phyloP scores from a whole-genome alignment of 495 filamentous ascomycete genomes.

The Lasiosphaeria hispida region DNA sequence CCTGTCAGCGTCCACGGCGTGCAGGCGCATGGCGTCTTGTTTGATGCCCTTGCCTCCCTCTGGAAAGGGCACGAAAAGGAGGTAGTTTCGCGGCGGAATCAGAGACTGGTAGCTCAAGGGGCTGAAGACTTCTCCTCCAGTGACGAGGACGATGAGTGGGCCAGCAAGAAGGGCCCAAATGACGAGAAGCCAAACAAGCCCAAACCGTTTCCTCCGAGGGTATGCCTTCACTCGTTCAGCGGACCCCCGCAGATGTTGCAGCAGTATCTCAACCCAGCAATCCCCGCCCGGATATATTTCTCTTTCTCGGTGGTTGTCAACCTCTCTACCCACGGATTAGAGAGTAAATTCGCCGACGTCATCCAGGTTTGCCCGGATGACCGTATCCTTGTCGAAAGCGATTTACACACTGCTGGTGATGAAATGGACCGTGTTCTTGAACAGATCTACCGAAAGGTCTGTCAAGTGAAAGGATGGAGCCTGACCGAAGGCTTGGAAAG shows the following conservation, averaged over 20 bases:
- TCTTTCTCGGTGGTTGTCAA: conserved; percentile 88
- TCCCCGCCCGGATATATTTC: conserved; percentile 79
- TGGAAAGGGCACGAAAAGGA: conserved; percentile 83
- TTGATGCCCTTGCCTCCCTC: conserved; percentile 67
- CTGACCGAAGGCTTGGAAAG: conserved; percentile 67
- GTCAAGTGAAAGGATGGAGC: conserved; percentile 73
- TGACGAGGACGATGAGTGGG: conserved; percentile 36
- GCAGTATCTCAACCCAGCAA: conserved; percentile 71
- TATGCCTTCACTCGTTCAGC: conserved; percentile 93
- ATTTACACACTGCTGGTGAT: conserved; percentile 80
- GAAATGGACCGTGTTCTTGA: conserved; percentile 79
- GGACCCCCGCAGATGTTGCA: conserved; percentile 72
- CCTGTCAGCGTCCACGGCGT: conserved; percentile 90
- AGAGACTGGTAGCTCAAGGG: conserved; percentile 40
- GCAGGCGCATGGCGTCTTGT: conserved; percentile 79
- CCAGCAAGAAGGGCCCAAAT: conserved; percentile 13
- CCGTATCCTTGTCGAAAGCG: conserved; percentile 81
- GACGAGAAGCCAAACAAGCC: conserved; percentile 21
- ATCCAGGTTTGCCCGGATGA: conserved; percentile 74
- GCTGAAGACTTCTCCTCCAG: conserved; percentile 48
- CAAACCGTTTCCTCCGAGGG: conserved; percentile 76
- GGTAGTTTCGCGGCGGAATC: conserved; percentile 62
- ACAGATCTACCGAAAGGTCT: conserved; percentile 68
- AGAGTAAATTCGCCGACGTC: conserved; percentile 53
- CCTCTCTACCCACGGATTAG: conserved; percentile 52